Evolutionary conservation across 2,329 filamentous ascomycete genomes (phyloP).

Genomic region (Venturia aucupariae): DNA sequence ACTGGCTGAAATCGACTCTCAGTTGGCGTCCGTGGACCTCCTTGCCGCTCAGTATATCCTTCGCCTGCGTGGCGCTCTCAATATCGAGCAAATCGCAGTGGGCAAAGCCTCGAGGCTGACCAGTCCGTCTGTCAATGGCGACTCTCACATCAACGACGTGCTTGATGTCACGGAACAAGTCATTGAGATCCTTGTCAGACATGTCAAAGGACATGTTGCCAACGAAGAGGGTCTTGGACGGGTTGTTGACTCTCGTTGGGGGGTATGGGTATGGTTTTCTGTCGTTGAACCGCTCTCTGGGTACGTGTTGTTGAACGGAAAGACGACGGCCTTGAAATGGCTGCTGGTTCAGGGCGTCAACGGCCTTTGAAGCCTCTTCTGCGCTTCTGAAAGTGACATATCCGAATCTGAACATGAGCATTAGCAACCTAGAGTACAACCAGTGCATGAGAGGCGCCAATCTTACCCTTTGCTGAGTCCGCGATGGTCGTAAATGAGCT

Average conservation of each 20-base stretch:
- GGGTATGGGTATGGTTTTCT: not conserved
- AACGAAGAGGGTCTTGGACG: slow-evolving; percentile 64
- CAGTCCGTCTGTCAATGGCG: slow-evolving; percentile 71
- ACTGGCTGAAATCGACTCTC: slow-evolving; percentile 52
- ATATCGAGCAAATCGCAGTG: slow-evolving; percentile 70
- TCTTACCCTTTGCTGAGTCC: slow-evolving; percentile 61
- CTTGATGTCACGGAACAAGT: slow-evolving; percentile 60
- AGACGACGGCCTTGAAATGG: slow-evolving; percentile 56
- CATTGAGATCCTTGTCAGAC: slow-evolving; percentile 72
- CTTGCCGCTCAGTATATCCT: slow-evolving; percentile 46
- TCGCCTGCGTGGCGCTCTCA: slow-evolving; percentile 53
- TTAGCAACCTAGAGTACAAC: slow-evolving; percentile 16
- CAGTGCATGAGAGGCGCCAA: not conserved
- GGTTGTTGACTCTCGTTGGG: slow-evolving; percentile 34
- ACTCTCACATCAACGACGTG: slow-evolving; percentile 70
- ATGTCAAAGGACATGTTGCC: slow-evolving; percentile 83
- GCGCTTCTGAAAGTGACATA: slow-evolving; percentile 52
- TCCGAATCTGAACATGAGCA: slow-evolving; percentile 45
- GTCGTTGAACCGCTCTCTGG: slow-evolving; percentile 17
- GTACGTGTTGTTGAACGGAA: slow-evolving; percentile 49
- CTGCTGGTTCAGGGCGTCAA: slow-evolving; percentile 49
- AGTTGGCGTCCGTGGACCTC: slow-evolving; percentile 57
- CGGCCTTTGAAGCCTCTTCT: slow-evolving; percentile 46
- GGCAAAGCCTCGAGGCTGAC: slow-evolving; percentile 73
- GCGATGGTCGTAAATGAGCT: slow-evolving; percentile 50